Evolutionary conservation across 2,329 filamentous ascomycete genomes (phyloP), one percentile per base, ranked within the genome.

Genomic region (Tricladium varicosporioides): DNA sequence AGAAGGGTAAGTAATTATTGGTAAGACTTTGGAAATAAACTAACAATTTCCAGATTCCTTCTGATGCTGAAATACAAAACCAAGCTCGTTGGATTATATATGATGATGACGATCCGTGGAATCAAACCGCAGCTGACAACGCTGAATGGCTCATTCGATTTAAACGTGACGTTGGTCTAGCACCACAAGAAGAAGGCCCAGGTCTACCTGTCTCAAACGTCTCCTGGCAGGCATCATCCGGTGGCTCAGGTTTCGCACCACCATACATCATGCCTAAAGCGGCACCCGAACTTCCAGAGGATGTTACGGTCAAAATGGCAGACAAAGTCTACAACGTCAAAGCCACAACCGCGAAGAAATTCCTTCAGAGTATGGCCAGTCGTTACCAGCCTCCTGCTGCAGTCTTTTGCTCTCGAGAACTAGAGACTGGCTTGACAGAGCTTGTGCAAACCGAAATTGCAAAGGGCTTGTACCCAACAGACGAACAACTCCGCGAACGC

Each of bases 91-190:
- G 82, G 80, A 78, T 86, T 36, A 71, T 85, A 0, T 86, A 84
- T 57, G 82, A 86, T 54, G 82, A 84, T 77, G 83, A 86, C 56
- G 83, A 86, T 63, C 81, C 81, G 2, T 85, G 82, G 80, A 86
- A 86, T 67, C 80, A 84, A 63, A 86, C 83, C 0, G 80, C 81
- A 0, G 83, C 83, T 31, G 84, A 86, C 65, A 86, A 86, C 61
- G 76, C 75, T 0, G 83, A 86, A 69, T 87, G 84, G 84, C 75
- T 87, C 11, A 75, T 78, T 55, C 78, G 83, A 46, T 86, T 87
- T 73, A 86, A 87, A 69, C 77, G 81, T 10, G 77, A 82, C 48
- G 75, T 73, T 0, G 81, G 81, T 15, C 78, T 86, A 31, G 68
- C 80, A 2, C 72, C 74, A 0, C 69, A 74, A n/a, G 71, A 74